Base-by-base conservation (phyloP, 2,329 filamentous ascomycete genomes). In the Corynespora cassiicola region DNA sequence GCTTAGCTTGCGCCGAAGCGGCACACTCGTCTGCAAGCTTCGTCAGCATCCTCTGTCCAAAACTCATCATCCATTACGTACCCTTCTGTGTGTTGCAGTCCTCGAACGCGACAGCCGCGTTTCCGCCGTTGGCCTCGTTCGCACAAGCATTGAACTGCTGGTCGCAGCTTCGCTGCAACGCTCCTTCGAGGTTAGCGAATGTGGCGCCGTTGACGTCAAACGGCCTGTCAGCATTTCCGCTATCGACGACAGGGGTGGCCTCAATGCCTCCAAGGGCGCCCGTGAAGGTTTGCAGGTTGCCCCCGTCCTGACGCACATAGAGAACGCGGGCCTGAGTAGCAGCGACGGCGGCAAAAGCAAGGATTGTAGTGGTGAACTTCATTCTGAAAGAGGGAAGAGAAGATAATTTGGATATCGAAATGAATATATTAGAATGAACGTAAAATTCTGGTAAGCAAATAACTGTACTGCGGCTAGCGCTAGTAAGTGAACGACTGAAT, bases 111-210 rank as follows among this genome's bases (percentile, higher is more conserved):
- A 72, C 60, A 25, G 71, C 72, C 3, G 58, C 49, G 15, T 55
- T 35, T 33, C 80, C 78, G 9, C 67, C 53, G 62, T 85, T 85
- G 39, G 77, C 78, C 18, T 75, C 75, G 47, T 82, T 68, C 9
- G 77, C 71, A 55, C 84, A 87, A 3, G 62, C 66, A 54, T 84
- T 85, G 69, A 82, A 78, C 69, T 86, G 81, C 42, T 84, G 76
- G 45, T 82, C 76, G 58, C 84, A 87, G 22, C 80, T 77, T 30
- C 84, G 74, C 65, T 84, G 76, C 25, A 78, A 66, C 14, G 84
- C 84, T 7, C 76, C 78, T 3, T 61, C 67, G 49, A 78, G 61
- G 58, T 78, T 78, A 24, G 77, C 76, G 58, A 87, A 86, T 6
- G 59, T 63, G 20, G 50, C 59, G 10, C 54, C 59, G 23, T 56